Base-by-base conservation (phyloP, 306 rosid genomes). In the Rosa lucieae region DNA sequence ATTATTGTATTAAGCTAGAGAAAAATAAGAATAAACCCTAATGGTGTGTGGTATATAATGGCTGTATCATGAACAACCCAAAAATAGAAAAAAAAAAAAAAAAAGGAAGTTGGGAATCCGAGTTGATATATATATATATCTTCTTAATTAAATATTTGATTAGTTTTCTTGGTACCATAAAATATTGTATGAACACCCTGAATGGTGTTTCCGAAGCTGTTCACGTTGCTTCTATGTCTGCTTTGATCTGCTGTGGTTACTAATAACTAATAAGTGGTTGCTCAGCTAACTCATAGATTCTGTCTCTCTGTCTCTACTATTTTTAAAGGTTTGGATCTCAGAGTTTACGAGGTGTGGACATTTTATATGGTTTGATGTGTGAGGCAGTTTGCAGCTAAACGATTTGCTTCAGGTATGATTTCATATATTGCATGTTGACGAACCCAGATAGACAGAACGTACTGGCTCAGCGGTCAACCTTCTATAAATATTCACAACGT, bases 201-300 rank as follows among this genome's bases (percentile, higher is more conserved):
- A 89, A 79, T 80, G 81, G 77, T 87, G 93, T 90, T 87, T 80
- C 94, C 92, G 26, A 84, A 86, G 85, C 80, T 75, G 78, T 79
- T 77, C 81, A 84, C 91, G 83, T 71, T 77, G 89, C 83, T 85
- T 72, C 76, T 51, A 26, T 80, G 83, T 81, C 80, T 76, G 49
- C 84, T 86, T 67, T 32, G 59, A 63, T 83, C 82, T 74, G 79
- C n/a, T 76, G 21, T 23, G 49, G n/a, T 49, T 66, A 9, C 23
- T 58, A 55, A 76, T 82, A 78, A 79, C 66, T 80, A 82, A 9
- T 26, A 10, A 56, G 76, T 78, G 71, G 85, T 88, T 84, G 88
- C 80, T 89, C 82, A 80, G 84, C 92, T 78, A 84, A 88, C 90
- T 74, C 14, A 82, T 62, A 83, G 88, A 86, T 80, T 86, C 81